Conservation (phyloP, 345 rosid species). For the Salix brachista region DNA sequence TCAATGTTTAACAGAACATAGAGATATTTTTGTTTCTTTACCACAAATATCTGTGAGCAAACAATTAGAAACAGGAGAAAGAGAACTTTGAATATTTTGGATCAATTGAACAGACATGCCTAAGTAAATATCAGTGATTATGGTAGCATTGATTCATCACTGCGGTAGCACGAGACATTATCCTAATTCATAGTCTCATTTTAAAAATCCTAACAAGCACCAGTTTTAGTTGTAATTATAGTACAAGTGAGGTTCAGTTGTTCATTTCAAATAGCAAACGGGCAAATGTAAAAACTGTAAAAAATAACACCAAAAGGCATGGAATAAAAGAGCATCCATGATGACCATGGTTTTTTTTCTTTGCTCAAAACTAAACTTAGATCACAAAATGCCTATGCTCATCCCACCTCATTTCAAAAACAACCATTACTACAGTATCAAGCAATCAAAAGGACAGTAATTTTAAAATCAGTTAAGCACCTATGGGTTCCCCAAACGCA, state of each 20-base stretch:
- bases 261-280: background rate
- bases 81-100: background rate
- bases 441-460: background rate
- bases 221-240: background rate
- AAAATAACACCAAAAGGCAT: background rate
- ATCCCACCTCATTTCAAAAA: background rate
- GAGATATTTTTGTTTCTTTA: background rate
- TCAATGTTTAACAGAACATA: background rate
- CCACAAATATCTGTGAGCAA: background rate
- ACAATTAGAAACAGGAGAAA: background rate
- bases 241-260: background rate
- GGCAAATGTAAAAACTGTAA: background rate
- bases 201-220: background rate
- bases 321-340: background rate
- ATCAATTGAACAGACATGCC: background rate
- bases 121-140: background rate
- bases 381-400: background rate
- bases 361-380: background rate
- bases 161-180: background rate
- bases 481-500: constrained; percentile 84
- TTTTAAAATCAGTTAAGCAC: constrained; percentile 28
- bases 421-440: background rate
- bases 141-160: background rate
- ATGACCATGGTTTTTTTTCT: background rate
- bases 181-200: background rate